A percentile compares a stretch with the other conserved stretches of the same genome.
These are phyloP conservation scores for Sordariomycetes sp. DNA, from an alignment of 2,329 filamentous ascomycete species.

Conservation along the genomic window DNA sequence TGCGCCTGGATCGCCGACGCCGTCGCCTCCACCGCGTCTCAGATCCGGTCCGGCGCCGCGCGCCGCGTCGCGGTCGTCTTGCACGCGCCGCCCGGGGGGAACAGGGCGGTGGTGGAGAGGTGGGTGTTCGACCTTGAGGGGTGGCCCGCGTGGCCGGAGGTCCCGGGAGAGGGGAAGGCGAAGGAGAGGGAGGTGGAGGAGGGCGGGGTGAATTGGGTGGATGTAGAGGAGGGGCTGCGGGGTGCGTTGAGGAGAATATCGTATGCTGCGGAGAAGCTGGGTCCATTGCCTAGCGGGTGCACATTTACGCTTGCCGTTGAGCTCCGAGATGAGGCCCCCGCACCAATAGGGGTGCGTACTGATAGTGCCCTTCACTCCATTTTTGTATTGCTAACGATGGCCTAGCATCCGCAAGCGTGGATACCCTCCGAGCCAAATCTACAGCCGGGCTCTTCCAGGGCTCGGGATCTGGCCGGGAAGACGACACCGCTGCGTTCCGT, in stretches of 20 bases:
- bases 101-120: conserved; percentile 27
- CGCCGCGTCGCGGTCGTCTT: conserved; percentile 34
- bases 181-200: conserved; percentile 12
- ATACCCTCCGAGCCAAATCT: conserved; percentile 38
- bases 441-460: conserved; percentile 18
- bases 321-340: conserved; percentile 43
- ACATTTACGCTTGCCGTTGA: conserved; percentile 70
- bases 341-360: conserved; percentile 42
- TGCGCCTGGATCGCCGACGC: conserved; percentile 80
- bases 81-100: conserved; percentile 18
- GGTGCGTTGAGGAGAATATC: conserved; percentile 52
- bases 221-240: conserved; percentile 62
- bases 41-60: conserved; percentile 47
- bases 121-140: conserved; percentile 45
- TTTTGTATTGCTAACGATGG: not conserved
- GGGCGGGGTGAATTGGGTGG: conserved; percentile 30
- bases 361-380: not conserved
- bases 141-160: conserved; percentile 33
- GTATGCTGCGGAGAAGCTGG: conserved; percentile 42
- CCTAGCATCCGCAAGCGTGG: conserved; percentile 49
- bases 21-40: conserved; percentile 54
- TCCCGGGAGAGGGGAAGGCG: not conserved
- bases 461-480: not conserved
- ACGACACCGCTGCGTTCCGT: conserved; percentile 33
- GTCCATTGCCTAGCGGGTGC: conserved; percentile 46